Evolutionary conservation across 768 basidiomycete species (phyloP).

Genomic region (Cytidiella melzeri): DNA sequence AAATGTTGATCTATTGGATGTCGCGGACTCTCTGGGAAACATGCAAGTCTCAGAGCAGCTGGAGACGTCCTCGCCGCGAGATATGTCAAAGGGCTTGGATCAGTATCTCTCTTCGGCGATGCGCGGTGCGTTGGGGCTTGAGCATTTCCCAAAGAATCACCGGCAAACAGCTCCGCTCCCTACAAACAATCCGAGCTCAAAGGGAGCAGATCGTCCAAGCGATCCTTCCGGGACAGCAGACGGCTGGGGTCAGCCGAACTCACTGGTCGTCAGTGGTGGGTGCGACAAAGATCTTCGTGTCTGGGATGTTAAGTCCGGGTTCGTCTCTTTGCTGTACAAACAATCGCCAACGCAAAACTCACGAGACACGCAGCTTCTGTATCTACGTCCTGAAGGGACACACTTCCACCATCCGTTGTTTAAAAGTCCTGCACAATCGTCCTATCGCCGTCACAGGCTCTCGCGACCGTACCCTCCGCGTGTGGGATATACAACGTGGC

Average conservation of each 20-base stretch:
- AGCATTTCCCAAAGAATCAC: slow-evolving; percentile 12
- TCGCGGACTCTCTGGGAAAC: slow-evolving; percentile 4
- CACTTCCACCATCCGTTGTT: slow-evolving; percentile 84
- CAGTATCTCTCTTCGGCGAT: slow-evolving; percentile 32
- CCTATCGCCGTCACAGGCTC: slow-evolving; percentile 90
- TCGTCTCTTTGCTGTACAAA: slow-evolving; percentile 18
- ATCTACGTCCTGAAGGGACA: slow-evolving; percentile 81
- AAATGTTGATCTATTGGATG: slow-evolving; percentile 12
- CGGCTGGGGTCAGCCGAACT: slow-evolving; percentile 85
- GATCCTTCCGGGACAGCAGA: slow-evolving; percentile 36
- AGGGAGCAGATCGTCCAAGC: slow-evolving; percentile 12
- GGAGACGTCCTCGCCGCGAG: not conserved
- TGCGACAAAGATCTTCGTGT: slow-evolving; percentile 90
- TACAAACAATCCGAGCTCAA: not conserved
- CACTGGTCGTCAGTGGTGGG: slow-evolving; percentile 85
- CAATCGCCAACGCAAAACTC: not conserved
- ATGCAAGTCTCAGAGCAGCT: slow-evolving; percentile 2
- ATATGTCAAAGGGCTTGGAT: slow-evolving; percentile 6
- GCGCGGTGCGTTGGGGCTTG: slow-evolving; percentile 45
- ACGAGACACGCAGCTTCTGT: slow-evolving; percentile 44
- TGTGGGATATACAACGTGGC: slow-evolving; percentile 92
- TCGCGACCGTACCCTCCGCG: slow-evolving; percentile 76
- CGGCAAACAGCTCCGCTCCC: not conserved
- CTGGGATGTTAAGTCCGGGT: slow-evolving; percentile 89
- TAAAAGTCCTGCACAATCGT: slow-evolving; percentile 79